Percentiles rank a stretch among this genome's conserved stretches.
These are phyloP conservation scores for Cladophialophora chaetospira DNA, from an alignment of 2,329 filamentous ascomycete species.

Conservation along the genomic window DNA sequence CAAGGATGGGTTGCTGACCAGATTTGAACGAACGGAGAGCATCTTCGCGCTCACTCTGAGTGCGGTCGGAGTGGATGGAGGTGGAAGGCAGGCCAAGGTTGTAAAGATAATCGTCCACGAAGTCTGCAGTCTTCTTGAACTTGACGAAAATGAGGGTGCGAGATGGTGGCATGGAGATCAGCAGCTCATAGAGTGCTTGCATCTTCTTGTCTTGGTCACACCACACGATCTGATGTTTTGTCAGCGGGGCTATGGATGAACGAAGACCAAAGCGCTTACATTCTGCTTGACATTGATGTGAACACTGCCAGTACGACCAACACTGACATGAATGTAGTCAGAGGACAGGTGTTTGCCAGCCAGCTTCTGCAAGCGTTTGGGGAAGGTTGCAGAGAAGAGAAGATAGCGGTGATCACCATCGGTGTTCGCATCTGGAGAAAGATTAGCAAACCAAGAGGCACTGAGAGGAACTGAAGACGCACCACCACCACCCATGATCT, in stretches of 20 bases:
- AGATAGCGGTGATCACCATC: constrained; percentile 69
- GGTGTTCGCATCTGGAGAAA: constrained; percentile 66
- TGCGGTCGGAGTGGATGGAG: constrained; percentile 84
- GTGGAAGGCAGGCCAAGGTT: constrained; percentile 78
- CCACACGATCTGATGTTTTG: constrained; percentile 58
- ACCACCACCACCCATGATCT: constrained; percentile 81
- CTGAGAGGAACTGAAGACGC: constrained; percentile 40
- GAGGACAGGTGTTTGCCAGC: constrained; percentile 74
- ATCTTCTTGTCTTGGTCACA: constrained; percentile 69
- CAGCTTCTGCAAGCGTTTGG: constrained; percentile 73
- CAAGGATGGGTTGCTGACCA: constrained; percentile 74
- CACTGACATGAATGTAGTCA: constrained; percentile 76
- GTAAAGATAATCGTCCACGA: constrained; percentile 84
- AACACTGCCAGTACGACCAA: constrained; percentile 82
- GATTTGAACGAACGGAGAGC: constrained; percentile 81
- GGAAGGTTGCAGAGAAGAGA: constrained; percentile 95
- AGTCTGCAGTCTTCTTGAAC: constrained; percentile 73
- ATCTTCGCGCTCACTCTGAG: constrained; percentile 88
- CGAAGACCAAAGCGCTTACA: constrained; percentile 38
- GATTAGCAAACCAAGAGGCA: constrained; percentile 35
- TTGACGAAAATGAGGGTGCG: constrained; percentile 92
- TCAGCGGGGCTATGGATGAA: constrained; percentile 21
- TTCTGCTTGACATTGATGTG: constrained; percentile 80
- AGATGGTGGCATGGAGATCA: constrained; percentile 68
- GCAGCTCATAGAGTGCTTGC: constrained; percentile 68